These are phyloP conservation scores for Arachis hypogaea DNA, from an alignment of 306 rosid genomes.

Conservation along the genomic window DNA sequence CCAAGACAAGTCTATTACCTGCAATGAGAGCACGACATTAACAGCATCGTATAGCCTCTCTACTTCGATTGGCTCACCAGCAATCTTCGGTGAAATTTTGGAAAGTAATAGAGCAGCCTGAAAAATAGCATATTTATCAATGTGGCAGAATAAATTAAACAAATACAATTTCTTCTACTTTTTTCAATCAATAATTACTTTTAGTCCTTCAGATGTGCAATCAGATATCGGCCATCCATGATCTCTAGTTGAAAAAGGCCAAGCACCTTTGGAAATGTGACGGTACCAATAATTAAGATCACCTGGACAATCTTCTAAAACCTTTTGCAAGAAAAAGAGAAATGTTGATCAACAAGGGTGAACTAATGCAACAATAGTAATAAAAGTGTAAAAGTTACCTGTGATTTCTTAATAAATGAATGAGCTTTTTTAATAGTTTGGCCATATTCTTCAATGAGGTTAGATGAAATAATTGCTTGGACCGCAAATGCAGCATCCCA, in stretches of 20 bases:
- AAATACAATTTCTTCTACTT: slow-evolving; percentile 8
- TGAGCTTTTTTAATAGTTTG: slow-evolving; percentile 77
- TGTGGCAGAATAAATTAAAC: slow-evolving; percentile 31
- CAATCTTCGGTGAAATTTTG: slow-evolving; percentile 64
- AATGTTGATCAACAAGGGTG: slow-evolving; percentile 35
- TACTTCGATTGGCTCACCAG: slow-evolving; percentile 70
- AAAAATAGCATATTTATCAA: slow-evolving; percentile 26
- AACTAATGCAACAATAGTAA: slow-evolving; percentile 3
- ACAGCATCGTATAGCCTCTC: slow-evolving; percentile 68
- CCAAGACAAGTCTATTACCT: slow-evolving; percentile 56
- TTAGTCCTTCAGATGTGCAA: slow-evolving; percentile 91
- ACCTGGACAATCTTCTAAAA: slow-evolving; percentile 74
- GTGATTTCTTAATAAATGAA: slow-evolving; percentile 68
- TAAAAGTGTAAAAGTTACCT: slow-evolving; percentile 54
- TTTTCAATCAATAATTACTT: slow-evolving; percentile 46
- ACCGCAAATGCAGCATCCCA: slow-evolving; percentile 88
- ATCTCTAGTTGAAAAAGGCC: slow-evolving; percentile 89
- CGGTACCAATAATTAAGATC: slow-evolving; percentile 79
- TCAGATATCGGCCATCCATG: slow-evolving; percentile 99
- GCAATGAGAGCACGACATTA: slow-evolving; percentile 81
- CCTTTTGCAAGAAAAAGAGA: slow-evolving; percentile 48
- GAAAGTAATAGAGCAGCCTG: slow-evolving; percentile 75
- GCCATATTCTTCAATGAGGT: slow-evolving; percentile 69
- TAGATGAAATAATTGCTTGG: slow-evolving; percentile 87
- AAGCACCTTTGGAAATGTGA: slow-evolving; percentile 91